These are phyloP conservation scores for Talaromyces stipitatus DNA, from an alignment of 495 filamentous ascomycete species.

Conservation along the genomic window DNA sequence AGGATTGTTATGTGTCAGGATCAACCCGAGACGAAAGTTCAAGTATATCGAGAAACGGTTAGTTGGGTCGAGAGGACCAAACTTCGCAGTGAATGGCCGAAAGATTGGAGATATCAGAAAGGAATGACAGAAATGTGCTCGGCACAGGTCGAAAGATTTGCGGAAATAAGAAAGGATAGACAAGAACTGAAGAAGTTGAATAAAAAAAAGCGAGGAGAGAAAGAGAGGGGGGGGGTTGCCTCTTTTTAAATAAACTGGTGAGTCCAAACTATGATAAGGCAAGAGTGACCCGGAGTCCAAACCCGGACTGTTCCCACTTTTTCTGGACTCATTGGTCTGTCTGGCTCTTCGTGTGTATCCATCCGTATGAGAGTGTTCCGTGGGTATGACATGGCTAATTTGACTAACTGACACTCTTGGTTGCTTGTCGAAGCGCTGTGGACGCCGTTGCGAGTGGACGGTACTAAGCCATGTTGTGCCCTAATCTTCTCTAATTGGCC, in stretches of 20 bases:
- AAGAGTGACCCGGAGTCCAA: not conserved
- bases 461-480: not conserved
- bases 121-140: slow-evolving; percentile 1
- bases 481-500: not conserved
- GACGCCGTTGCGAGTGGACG: not conserved
- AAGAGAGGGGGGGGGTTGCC: not conserved
- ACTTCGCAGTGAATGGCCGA: slow-evolving; percentile 4
- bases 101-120: not conserved
- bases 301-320: not conserved
- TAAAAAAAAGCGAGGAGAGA: not conserved
- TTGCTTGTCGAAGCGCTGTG: not conserved
- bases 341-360: not conserved
- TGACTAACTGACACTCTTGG: not conserved
- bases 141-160: not conserved
- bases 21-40: not conserved
- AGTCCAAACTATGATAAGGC: not conserved
- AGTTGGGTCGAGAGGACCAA: not conserved
- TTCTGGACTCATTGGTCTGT: not conserved
- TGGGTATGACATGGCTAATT: not conserved
- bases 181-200: not conserved
- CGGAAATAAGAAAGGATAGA: not conserved
- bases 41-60: not conserved
- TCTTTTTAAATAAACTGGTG: not conserved
- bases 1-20: not conserved
- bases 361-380: not conserved